A percentile compares a stretch with the other conserved stretches of the same genome.
phyloP scores from a whole-genome alignment of 1,139 yeast genomes.

The Blastobotrys capitulatus region DNA sequence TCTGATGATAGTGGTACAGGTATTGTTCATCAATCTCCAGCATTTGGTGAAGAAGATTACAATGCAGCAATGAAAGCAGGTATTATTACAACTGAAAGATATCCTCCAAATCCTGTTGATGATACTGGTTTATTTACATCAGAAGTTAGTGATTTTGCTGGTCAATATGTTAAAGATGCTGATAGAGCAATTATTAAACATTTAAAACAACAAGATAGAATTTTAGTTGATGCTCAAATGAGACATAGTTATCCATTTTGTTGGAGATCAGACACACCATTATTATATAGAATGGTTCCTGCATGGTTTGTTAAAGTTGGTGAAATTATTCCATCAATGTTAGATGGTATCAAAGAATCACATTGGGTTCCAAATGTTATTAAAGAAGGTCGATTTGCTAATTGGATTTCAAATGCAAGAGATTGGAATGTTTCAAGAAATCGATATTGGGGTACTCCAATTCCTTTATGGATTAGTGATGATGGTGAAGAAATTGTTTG shows the following conservation, averaged over 20 bases:
- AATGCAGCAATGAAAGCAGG: slow-evolving; percentile 72
- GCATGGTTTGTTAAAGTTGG: slow-evolving; percentile 96
- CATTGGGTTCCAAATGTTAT: slow-evolving; percentile 92
- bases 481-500: slow-evolving; percentile 91
- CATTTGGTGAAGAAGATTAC: slow-evolving; percentile 99
- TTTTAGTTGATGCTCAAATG: slow-evolving; percentile 74
- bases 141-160: slow-evolving; percentile 70
- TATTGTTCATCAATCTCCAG: slow-evolving; percentile 97
- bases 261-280: slow-evolving; percentile 99
- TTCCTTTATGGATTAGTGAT: slow-evolving; percentile 95
- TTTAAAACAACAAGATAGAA: slow-evolving; percentile 69
- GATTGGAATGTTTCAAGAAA: slow-evolving; percentile 99
- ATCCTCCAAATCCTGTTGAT: slow-evolving; percentile 92
- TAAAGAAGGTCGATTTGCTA: slow-evolving; percentile 90
- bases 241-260: slow-evolving; percentile 98
- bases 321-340: slow-evolving; percentile 83
- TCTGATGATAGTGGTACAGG: slow-evolving; percentile 97
- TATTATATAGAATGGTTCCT: slow-evolving; percentile 92
- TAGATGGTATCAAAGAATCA: slow-evolving; percentile 76
- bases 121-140: slow-evolving; percentile 79
- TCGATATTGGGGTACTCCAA: slow-evolving; percentile 99
- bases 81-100: slow-evolving; percentile 57
- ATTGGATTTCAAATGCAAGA: slow-evolving; percentile 98
- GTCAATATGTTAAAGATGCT: slow-evolving; percentile 91
- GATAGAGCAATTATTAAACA: slow-evolving; percentile 84